Evolutionary conservation across 345 rosid species (phyloP).

Genomic region (Pugionium dolabratum): DNA sequence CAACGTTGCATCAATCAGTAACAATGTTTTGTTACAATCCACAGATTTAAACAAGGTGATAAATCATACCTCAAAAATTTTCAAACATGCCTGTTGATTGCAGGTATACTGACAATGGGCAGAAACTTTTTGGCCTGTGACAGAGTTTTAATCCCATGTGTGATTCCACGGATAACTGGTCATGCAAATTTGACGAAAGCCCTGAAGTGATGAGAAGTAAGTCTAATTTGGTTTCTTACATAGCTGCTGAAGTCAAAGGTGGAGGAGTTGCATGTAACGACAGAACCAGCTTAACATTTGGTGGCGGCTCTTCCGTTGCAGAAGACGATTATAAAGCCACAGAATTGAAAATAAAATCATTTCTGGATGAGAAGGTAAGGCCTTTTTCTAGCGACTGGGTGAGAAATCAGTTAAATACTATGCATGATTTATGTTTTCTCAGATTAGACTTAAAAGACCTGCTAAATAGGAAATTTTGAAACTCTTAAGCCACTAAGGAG

Average conservation of each 20-base stretch:
- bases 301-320: constrained; percentile 44
- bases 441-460: neutral
- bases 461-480: neutral
- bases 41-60: constrained; percentile 68
- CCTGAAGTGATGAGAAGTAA: constrained; percentile 46
- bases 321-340: constrained; percentile 84
- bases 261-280: constrained; percentile 42
- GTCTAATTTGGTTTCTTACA: constrained; percentile 43
- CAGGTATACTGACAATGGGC: constrained; percentile 21
- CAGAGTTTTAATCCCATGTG: constrained; percentile 90
- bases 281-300: constrained; percentile 56
- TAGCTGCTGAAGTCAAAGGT: constrained; percentile 40
- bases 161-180: constrained; percentile 78
- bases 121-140: constrained; percentile 10
- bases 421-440: constrained; percentile 12
- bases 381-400: constrained; percentile 4
- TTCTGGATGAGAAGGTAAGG: constrained; percentile 82
- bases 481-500: neutral
- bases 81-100: constrained; percentile 9
- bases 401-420: constrained; percentile 17
- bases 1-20: constrained; percentile 47
- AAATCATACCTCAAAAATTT: constrained; percentile 24
- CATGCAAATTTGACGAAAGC: constrained; percentile 61
- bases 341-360: constrained; percentile 84
- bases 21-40: constrained; percentile 53